phyloP scores from a whole-genome alignment of 225 moss, liverwort and hornwort genomes.

The Neckera pumila region DNA sequence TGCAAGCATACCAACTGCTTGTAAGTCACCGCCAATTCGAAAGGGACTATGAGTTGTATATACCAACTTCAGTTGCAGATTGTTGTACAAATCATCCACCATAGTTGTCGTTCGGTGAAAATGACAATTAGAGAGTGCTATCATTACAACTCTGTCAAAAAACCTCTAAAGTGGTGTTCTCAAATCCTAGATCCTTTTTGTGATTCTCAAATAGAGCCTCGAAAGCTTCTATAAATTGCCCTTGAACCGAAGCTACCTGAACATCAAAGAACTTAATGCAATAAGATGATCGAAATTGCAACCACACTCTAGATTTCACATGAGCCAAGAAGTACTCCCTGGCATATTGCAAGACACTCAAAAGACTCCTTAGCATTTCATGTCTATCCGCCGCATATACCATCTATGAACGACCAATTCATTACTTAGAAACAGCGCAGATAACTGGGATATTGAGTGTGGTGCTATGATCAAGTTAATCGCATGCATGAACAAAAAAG shows the following conservation, averaged over 20 bases:
- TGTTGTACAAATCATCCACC: not conserved
- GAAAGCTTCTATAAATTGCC: conserved; percentile 48
- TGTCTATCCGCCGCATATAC: not conserved
- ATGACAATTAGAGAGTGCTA: not conserved
- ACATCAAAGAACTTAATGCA: not conserved
- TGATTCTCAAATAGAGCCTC: conserved; percentile 62
- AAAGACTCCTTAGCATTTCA: not conserved
- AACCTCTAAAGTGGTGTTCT: conserved; percentile 19
- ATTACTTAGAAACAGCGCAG: not conserved
- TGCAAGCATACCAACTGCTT: not conserved
- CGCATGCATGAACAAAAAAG: not conserved
- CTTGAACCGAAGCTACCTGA: conserved; percentile 42
- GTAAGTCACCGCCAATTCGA: not conserved
- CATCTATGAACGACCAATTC: not conserved
- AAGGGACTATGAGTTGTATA: not conserved
- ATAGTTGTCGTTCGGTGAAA: not conserved
- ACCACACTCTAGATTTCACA: not conserved
- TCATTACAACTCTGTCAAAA: conserved; percentile 8
- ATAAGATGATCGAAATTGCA: not conserved
- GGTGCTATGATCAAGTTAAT: not conserved
- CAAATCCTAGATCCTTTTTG: conserved; percentile 50
- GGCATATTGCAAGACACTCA: not conserved
- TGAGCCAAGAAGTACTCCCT: not conserved
- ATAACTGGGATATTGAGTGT: not conserved
- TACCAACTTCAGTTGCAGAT: not conserved